Conservation (phyloP, 129 eudicot genomes). For the Tagetes erecta region DNA sequence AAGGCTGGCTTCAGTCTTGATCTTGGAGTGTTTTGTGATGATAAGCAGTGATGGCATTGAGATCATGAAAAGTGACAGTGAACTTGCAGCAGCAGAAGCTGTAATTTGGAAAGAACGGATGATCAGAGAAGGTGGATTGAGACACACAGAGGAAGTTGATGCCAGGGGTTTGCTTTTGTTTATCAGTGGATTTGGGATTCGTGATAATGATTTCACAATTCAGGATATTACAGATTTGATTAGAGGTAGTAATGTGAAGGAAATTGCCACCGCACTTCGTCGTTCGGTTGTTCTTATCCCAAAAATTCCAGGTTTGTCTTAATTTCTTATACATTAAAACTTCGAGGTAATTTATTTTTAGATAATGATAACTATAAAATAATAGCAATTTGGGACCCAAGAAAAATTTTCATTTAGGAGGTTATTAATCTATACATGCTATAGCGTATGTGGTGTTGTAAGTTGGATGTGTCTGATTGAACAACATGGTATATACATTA, state of each 20-base stretch:
- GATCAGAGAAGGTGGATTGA: constrained; percentile 54
- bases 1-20: constrained; percentile 50
- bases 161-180: constrained; percentile 70
- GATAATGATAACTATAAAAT: background rate
- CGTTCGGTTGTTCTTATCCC: constrained; percentile 48
- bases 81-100: constrained; percentile 45
- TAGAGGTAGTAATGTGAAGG: constrained; percentile 36
- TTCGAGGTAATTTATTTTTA: background rate
- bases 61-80: constrained; percentile 34
- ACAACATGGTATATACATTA: background rate
- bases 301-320: constrained; percentile 48
- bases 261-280: constrained; percentile 43
- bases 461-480: background rate
- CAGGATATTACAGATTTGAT: constrained; percentile 61
- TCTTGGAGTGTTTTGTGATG: constrained; percentile 64
- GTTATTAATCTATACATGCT: background rate
- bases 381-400: background rate
- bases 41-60: constrained; percentile 37
- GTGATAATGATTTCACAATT: constrained; percentile 33
- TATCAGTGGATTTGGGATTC: constrained; percentile 68
- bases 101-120: constrained; percentile 57
- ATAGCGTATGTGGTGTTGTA: background rate
- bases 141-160: constrained; percentile 47
- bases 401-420: background rate
- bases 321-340: background rate